Base-by-base conservation (phyloP, 495 filamentous ascomycete species). In the Xylaria bambusicola region DNA sequence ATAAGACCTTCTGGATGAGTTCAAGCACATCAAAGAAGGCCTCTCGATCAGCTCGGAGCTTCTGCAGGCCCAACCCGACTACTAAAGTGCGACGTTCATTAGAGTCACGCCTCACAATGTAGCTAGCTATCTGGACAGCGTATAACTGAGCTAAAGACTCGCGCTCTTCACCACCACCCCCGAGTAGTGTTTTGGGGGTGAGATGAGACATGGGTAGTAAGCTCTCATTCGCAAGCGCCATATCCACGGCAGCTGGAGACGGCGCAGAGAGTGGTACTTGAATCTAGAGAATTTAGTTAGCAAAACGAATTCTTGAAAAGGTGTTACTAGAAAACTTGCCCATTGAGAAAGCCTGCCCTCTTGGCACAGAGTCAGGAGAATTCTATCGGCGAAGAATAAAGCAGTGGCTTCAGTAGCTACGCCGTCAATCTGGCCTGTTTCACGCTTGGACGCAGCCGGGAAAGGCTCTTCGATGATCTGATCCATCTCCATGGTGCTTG, bases 361-460 rank as follows among this genome's bases (percentile, higher is more conserved):
- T 72, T 97, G 93, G 3, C 89, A 89, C 58, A 98, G 82, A 0
- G 92, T 97, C 42, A 98, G 74, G 67, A 98, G 77, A 70, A 98
- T 95, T 72, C 91, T 96, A 79, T 98, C 94, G 10, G 88, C 85
- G 76, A 98, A 97, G 64, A 76, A 83, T 35, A 90, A 74, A 6
- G 76, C 79, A 49, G 83, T 85, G 45, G 90, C 85, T 63, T 91
- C 85, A 3, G 94, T 98, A 15, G 79, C 72, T 40, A 87, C 73
- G 9, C 85, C 87, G 62, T 86, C 81, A 36, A 96, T 80, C 27
- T 77, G 61, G 20, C 88, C 86, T 10, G 83, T 79, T 18, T 82
- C 81, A 56, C 84, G 82, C 65, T 88, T 92, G 1, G 86, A 89
- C 5, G 75, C 65, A 24, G 89, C 90, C n/a, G 94, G 94, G 69